phyloP scores from a whole-genome alignment of 148 eudicot species.

The Fallopia convolvulus region DNA sequence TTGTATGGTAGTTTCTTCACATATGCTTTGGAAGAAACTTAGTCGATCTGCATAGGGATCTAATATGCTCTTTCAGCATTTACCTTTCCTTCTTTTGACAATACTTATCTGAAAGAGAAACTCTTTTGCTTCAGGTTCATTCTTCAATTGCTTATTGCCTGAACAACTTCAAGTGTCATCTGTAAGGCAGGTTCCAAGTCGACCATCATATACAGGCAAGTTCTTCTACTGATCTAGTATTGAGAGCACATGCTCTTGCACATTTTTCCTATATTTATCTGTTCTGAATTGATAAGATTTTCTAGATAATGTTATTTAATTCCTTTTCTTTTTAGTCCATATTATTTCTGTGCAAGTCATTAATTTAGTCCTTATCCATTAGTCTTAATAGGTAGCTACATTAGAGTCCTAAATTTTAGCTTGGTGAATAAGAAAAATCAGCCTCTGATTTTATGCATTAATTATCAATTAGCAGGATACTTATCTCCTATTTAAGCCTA shows the following conservation, averaged over 20 bases:
- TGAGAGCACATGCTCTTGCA: not conserved
- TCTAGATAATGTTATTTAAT: too few relatives aligned
- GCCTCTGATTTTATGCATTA: too few relatives aligned
- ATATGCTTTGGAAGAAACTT: not conserved
- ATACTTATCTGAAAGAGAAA: conserved; percentile 16
- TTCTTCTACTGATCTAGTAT: conserved; percentile 4
- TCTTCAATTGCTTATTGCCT: conserved; percentile 74
- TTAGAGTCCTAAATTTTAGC: too few relatives aligned
- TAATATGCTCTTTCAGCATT: not conserved
- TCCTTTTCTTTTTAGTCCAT: too few relatives aligned
- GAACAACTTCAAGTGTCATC: conserved; percentile 62
- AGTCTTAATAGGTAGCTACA: too few relatives aligned
- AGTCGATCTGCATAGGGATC: not conserved
- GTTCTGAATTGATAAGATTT: too few relatives aligned
- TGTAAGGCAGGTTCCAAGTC: conserved; percentile 58
- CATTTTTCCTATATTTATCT: not conserved
- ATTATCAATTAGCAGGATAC: too few relatives aligned
- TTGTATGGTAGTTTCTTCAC: not conserved
- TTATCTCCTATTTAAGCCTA: too few relatives aligned
- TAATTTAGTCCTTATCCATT: too few relatives aligned
- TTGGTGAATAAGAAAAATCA: too few relatives aligned
- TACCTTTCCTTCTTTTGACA: not conserved
- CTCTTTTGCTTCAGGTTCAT: conserved; percentile 56
- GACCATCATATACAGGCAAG: conserved; percentile 51
- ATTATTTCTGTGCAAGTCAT: too few relatives aligned